These are phyloP conservation scores for Fusarium succisae DNA, from an alignment of 2,329 filamentous ascomycete species.

Conservation along the genomic window DNA sequence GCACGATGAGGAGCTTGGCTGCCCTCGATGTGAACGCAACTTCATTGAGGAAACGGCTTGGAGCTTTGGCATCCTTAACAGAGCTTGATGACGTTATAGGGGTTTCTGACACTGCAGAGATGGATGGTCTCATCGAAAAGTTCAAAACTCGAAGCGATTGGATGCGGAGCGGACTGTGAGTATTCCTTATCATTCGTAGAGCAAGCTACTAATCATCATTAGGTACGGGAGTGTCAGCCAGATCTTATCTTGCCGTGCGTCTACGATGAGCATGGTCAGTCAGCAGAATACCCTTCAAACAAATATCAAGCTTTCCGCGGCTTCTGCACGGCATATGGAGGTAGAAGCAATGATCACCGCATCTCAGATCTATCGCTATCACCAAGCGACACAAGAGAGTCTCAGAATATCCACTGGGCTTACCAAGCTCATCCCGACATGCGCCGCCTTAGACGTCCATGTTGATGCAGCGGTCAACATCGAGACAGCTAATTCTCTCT, in stretches of 20 bases:
- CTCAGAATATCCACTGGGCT: constrained; percentile 85
- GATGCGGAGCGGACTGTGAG: constrained; percentile 85
- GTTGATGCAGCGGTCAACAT: constrained; percentile 81
- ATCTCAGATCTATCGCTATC: constrained; percentile 78
- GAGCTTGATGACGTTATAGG: constrained; percentile 84
- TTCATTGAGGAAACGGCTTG: constrained; percentile 64
- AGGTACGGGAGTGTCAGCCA: constrained; percentile 82
- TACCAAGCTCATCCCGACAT: constrained; percentile 77
- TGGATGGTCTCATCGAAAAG: constrained; percentile 68
- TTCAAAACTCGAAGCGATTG: constrained; percentile 76
- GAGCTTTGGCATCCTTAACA: constrained; percentile 75
- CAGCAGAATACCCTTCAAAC: constrained; percentile 72
- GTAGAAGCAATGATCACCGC: constrained; percentile 80
- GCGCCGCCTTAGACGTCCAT: constrained; percentile 74
- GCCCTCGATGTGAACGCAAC: constrained; percentile 59
- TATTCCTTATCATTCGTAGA: not conserved
- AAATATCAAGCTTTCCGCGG: constrained; percentile 67
- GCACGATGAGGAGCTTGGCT: constrained; percentile 67
- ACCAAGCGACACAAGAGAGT: constrained; percentile 85
- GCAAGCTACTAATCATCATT: constrained; percentile 23
- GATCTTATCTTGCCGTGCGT: constrained; percentile 84
- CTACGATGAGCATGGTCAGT: constrained; percentile 81
- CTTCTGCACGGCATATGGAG: constrained; percentile 75
- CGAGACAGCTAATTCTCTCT: constrained; percentile 88
- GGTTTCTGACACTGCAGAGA: constrained; percentile 65